Evolutionary conservation across 768 basidiomycete genomes (phyloP).

Genomic region (Gloeophyllum trabeum): DNA sequence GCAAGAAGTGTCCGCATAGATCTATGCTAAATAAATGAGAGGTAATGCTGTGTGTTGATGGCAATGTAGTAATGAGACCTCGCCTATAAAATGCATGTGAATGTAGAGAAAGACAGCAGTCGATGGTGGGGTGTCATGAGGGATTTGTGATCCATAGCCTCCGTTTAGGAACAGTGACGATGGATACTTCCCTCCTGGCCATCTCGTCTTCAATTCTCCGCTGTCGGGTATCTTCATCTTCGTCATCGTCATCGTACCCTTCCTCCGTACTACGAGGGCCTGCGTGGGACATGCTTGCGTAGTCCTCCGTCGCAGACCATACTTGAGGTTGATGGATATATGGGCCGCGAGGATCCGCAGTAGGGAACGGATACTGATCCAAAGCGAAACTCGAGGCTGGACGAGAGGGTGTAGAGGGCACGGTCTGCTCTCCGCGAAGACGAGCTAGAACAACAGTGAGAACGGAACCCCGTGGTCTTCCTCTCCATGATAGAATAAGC

Average conservation of each 20-base stretch:
- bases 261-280: conserved; percentile 40
- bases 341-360: conserved; percentile 34
- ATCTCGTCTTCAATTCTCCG: conserved; percentile 75
- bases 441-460: conserved; percentile 37
- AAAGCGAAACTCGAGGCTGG: conserved; percentile 27
- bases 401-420: conserved; percentile 25
- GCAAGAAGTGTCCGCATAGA: conserved; percentile 21
- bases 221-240: conserved; percentile 67
- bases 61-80: conserved; percentile 13
- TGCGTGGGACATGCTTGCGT: conserved; percentile 22
- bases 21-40: conserved; percentile 18
- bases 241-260: conserved; percentile 52
- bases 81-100: conserved; percentile 4
- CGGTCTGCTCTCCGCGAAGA: conserved; percentile 23
- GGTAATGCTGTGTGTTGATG: neutral
- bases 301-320: conserved; percentile 33
- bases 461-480: conserved; percentile 44
- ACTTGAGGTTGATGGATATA: conserved; percentile 61
- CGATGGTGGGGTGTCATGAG: conserved; percentile 16
- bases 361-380: conserved; percentile 33
- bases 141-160: conserved; percentile 69
- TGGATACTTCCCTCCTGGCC: conserved; percentile 73
- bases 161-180: conserved; percentile 64
- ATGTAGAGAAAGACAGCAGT: conserved; percentile 1
- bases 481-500: conserved; percentile 43